Base-by-base conservation (phyloP, 2,329 filamentous ascomycete genomes). In the Phyllosticta capitalensis region DNA sequence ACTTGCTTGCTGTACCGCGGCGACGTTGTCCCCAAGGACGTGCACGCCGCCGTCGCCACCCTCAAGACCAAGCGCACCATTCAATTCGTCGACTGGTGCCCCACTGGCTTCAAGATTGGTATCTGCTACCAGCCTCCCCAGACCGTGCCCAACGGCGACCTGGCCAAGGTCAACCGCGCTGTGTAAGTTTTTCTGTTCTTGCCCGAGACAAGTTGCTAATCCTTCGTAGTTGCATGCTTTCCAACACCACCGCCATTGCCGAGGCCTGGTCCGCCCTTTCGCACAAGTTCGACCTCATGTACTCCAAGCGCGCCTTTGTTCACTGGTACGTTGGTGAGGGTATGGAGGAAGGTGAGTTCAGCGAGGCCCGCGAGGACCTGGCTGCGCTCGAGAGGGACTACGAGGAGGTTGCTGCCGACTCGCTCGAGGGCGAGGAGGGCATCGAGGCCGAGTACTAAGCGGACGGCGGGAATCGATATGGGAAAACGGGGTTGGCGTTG, bases 141-240 rank as follows among this genome's bases (percentile, higher is more conserved):
- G 81, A 88, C 89, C 79, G 92, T 97, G 60, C 94, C 91, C 72
- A 95, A 96, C 80, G 92, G 92, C 71, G 94, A 97, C 74, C 85
- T 97, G 65, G 92, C 94, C 78, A 94, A 95, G 84, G 92, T 96
- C 78, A 90, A 92, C 85, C 92, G 94, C 72, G 92, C 94, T 78
- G 92, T 97, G 83, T 60, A 60, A 50, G 58, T 60, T 49, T 19
- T 20, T 21, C 5, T 24, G 9, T 17, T 30, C 4, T 52, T 17
- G 21, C 20, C 22, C 0, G 9, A 52, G 20, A 20, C 12, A 7
- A 49, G 14, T 21, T 26, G 33, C 28, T 49, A 38, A 55, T 22
- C 22, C 50, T 52, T 20, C 3, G 28, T 33, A 60, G 58, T 21
- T 83, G 84, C 63, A 88, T 88, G 85, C 78, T 88, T 68, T 87